Evolutionary conservation across 305 asterid genomes (phyloP).

Genomic region (Fraxinus latifolia): DNA sequence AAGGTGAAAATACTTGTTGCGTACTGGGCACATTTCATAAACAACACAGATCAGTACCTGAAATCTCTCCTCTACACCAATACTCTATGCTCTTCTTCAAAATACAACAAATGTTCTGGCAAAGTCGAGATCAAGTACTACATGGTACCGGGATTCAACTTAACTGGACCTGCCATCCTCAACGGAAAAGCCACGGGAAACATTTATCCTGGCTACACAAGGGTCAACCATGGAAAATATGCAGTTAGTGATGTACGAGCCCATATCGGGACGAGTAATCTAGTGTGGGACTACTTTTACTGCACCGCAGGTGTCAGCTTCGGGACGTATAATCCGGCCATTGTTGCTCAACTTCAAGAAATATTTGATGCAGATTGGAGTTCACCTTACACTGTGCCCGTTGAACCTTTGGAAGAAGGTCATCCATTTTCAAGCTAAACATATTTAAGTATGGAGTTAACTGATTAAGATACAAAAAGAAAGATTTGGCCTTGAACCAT

Average conservation of each 20-base stretch:
- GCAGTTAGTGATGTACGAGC: conserved; percentile 75
- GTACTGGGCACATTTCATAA: conserved; percentile 70
- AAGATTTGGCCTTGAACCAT: not conserved
- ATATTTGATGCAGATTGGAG: conserved; percentile 86
- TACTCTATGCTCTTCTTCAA: conserved; percentile 66
- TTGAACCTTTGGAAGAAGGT: conserved; percentile 50
- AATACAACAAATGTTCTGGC: conserved; percentile 60
- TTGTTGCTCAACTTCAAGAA: conserved; percentile 69
- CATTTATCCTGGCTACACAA: conserved; percentile 64
- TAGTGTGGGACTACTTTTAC: conserved; percentile 83
- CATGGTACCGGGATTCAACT: conserved; percentile 73
- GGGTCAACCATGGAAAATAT: conserved; percentile 88
- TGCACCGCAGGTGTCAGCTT: conserved; percentile 75
- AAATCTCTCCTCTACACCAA: conserved; percentile 74
- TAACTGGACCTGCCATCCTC: conserved; percentile 62
- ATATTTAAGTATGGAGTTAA: not conserved
- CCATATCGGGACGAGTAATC: conserved; percentile 80
- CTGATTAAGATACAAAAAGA: not conserved
- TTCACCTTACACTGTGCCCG: conserved; percentile 67
- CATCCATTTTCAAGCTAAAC: conserved; percentile 38
- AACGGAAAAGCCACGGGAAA: conserved; percentile 57
- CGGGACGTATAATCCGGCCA: conserved; percentile 60
- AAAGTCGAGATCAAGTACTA: conserved; percentile 77
- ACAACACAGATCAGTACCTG: conserved; percentile 65
- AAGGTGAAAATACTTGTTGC: conserved; percentile 70